phyloP scores from a whole-genome alignment of 495 filamentous ascomycete genomes.

The Aspergillus leporis region DNA sequence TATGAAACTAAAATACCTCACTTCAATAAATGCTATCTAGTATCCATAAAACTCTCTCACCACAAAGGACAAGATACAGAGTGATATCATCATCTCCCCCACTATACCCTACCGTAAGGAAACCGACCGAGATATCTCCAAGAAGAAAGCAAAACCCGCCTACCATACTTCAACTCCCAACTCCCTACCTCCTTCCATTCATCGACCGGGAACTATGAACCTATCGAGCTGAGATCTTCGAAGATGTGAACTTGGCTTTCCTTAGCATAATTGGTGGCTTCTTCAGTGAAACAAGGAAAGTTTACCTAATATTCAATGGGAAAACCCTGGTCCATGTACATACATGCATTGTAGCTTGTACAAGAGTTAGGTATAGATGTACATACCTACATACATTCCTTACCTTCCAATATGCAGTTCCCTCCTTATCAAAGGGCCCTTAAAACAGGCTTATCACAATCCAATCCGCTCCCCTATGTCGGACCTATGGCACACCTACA shows the following conservation, averaged over 20 bases:
- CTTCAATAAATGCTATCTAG: too few relatives aligned
- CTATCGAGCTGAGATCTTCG: neutral
- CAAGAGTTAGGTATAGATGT: neutral
- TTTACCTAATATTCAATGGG: neutral
- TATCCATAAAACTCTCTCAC: neutral
- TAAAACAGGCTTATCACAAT: neutral
- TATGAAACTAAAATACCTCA: neutral
- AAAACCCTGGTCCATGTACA: neutral
- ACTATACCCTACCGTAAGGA: neutral
- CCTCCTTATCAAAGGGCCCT: neutral
- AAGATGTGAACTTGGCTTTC: neutral
- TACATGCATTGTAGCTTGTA: neutral
- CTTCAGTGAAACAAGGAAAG: neutral
- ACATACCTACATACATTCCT: neutral
- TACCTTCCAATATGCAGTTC: neutral
- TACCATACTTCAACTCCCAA: neutral
- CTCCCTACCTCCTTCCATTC: neutral
- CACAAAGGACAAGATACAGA: neutral
- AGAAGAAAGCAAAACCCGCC: slow-evolving; percentile 1
- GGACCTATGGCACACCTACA: neutral
- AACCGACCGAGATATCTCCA: slow-evolving; percentile 5
- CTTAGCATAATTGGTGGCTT: neutral
- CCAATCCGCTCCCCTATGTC: neutral
- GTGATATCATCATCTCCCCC: neutral
- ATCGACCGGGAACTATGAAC: neutral